Base-by-base conservation (phyloP, 257 asterid genomes). In the Plantago elongata region DNA sequence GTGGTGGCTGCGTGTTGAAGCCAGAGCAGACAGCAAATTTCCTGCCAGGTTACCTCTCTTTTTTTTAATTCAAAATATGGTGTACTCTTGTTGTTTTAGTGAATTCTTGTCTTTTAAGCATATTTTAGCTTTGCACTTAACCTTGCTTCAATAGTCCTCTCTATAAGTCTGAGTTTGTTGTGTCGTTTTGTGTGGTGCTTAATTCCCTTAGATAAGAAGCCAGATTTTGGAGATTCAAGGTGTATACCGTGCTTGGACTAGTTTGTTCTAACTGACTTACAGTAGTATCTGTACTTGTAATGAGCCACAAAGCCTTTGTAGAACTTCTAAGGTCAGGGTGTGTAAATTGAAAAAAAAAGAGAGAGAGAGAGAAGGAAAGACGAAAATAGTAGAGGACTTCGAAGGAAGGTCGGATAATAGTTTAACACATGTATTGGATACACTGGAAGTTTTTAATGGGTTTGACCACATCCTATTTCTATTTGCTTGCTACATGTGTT, bases 1-100 rank as follows among this genome's bases (percentile, higher is more conserved):
- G 57, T 93, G 97, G 97, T 89, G 97, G 99, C 87, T 93, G 60
- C 97, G 99, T 40, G 97, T 93, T 48, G 99, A 93, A 79, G 97
- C 99, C 9, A 82, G 95, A 66, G 85, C 96, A 13, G 99, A 93
- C 72, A 87, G 96, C 85, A 89, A 85, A 79, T 93, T 89, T 70
- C 99, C 97, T 70, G 79, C 95, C 47, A 79, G 99, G 99, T 93
- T 75, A 74, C 96, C 9, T 83, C 52, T 58, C 64, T 64, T 9
- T 34, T 56, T 12, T 34, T 49, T 67, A 49, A 49, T 67, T 66
- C 62, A 15, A 40, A 64, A 17, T 67, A 17, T 34, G 22, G 46
- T 29, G 45, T 55, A 11, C 18, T 46, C 18, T 34, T 52, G 60
- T 60, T 56, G 51, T 47, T 52, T 81, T 3, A 3, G 5, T 50